Base-by-base conservation (phyloP, 352 stramenopile species). In the Globisporangium splendens region DNA sequence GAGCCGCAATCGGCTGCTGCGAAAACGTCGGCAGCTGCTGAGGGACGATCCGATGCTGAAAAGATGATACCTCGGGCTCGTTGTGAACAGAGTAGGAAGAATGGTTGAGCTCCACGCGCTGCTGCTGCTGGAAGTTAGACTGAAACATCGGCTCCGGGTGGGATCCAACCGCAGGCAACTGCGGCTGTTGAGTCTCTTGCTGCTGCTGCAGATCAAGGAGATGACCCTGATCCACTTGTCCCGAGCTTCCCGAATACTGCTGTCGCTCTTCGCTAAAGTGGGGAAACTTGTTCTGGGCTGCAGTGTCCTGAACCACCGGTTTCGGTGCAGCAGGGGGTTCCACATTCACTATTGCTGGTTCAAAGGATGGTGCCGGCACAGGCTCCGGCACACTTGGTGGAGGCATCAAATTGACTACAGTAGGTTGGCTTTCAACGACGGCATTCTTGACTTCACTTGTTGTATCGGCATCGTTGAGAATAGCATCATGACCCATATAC, bases 21-120 rank as follows among this genome's bases (percentile, higher is more conserved):
- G 15, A 35, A 41, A 57, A 52, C 12, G 54, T n/a, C 10, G 44
- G 55, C 15, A 55, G 55, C 46, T 62, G 56, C 39, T 62, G 46
- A 28, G 52, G 55, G 33, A 55, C 21, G 8, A 38, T 33, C 24
- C 43, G 56, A 41, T 56, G 56, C 24, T 51, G 56, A 39, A 62
- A 53, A 14, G 43, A 38, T 22, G 20, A 14, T 24, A 28, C 15
- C 39, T 57, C 46, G 13, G 39, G 46, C 4, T 41, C 39, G 1
- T 62, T 46, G 6, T 55, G 51, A 24, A 39, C 21, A 15, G 51
- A 13, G 38, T 57, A 57, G 5, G 51, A 11, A 24, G 51, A 43
- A 18, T 57, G 51, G 21, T 20, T 57, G 14, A 57, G 44, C 38
- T 49, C 51, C 7, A 35, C 31, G 38, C 31, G 28, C 22, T 46